Evolutionary conservation across 345 rosid species (phyloP).

Genomic region (Eucalyptus sp.): DNA sequence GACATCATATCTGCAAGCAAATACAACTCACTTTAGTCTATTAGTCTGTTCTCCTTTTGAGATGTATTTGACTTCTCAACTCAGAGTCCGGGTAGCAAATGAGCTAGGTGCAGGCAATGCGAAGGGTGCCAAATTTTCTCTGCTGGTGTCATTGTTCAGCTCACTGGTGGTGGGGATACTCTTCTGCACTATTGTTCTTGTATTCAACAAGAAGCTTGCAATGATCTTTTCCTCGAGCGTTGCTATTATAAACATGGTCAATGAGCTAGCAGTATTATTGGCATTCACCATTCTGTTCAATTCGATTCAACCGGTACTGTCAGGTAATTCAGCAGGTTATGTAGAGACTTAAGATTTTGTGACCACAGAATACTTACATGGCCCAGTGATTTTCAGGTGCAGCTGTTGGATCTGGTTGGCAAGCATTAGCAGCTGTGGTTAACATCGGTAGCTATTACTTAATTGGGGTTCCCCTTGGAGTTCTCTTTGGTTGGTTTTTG

Average conservation of each 20-base stretch:
- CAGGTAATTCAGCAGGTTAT: slow-evolving; percentile 11
- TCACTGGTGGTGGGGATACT: slow-evolving; percentile 23
- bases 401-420: slow-evolving; percentile 51
- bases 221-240: slow-evolving; percentile 33
- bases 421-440: slow-evolving; percentile 26
- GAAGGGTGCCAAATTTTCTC: slow-evolving; percentile 40
- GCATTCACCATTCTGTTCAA: slow-evolving; percentile 43
- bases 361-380: not conserved
- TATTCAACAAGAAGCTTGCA: slow-evolving; percentile 23
- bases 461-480: slow-evolving; percentile 36
- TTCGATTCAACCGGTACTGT: slow-evolving; percentile 46
- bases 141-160: slow-evolving; percentile 21
- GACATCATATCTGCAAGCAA: not conserved
- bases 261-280: slow-evolving; percentile 20
- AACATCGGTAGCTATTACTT: slow-evolving; percentile 42
- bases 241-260: slow-evolving; percentile 21
- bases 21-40: too few species aligned
- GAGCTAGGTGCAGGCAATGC: slow-evolving; percentile 46
- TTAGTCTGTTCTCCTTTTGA: not conserved
- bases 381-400: slow-evolving; percentile 13
- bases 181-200: slow-evolving; percentile 23
- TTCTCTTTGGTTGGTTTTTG: slow-evolving; percentile 30
- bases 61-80: not conserved
- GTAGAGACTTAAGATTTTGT: not conserved
- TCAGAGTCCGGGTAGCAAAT: slow-evolving; percentile 44